phyloP scores from a whole-genome alignment of 768 basidiomycete genomes.

The Dentipellis fragilis region DNA sequence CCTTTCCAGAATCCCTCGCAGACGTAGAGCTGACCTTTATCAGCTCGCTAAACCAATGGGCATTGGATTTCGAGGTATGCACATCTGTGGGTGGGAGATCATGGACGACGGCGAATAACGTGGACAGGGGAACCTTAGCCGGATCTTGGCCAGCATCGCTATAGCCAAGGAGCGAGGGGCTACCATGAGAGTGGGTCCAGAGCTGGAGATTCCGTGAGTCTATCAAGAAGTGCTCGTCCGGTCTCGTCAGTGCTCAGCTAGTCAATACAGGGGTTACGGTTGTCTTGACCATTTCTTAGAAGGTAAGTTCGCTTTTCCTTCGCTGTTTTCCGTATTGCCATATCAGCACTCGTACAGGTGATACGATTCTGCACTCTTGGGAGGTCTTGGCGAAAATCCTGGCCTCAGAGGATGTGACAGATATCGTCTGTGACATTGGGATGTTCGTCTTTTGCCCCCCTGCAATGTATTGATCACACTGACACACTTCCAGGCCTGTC shows the following conservation, averaged over 20 bases:
- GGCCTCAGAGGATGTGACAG: conserved; percentile 62
- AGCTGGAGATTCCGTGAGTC: conserved; percentile 86
- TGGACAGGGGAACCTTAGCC: conserved; percentile 79
- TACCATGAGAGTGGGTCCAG: conserved; percentile 88
- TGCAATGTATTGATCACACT: not conserved
- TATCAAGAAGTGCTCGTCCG: not conserved
- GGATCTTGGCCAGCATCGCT: conserved; percentile 79
- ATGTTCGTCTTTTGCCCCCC: conserved; percentile 35
- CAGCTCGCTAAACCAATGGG: conserved; percentile 96
- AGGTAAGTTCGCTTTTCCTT: conserved; percentile 34
- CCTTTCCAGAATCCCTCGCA: conserved; percentile 9
- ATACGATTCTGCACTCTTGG: conserved; percentile 95
- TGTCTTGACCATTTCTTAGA: conserved; percentile 97
- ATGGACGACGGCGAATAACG: not conserved
- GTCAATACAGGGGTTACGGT: conserved; percentile 71
- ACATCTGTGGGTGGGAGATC: not conserved
- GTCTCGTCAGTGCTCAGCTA: conserved; percentile 11
- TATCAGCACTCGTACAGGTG: conserved; percentile 44
- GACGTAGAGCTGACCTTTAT: not conserved
- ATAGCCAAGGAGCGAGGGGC: conserved; percentile 87
- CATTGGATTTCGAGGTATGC: conserved; percentile 82
- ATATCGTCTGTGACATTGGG: conserved; percentile 94
- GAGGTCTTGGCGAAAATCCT: conserved; percentile 92
- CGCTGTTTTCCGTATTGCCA: not conserved
- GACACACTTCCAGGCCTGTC: conserved; percentile 62